Percentiles rank a stretch among this genome's conserved stretches.
These are phyloP conservation scores for Sordariomycetes sp. DNA, from an alignment of 2,329 filamentous ascomycete species.

Conservation along the genomic window DNA sequence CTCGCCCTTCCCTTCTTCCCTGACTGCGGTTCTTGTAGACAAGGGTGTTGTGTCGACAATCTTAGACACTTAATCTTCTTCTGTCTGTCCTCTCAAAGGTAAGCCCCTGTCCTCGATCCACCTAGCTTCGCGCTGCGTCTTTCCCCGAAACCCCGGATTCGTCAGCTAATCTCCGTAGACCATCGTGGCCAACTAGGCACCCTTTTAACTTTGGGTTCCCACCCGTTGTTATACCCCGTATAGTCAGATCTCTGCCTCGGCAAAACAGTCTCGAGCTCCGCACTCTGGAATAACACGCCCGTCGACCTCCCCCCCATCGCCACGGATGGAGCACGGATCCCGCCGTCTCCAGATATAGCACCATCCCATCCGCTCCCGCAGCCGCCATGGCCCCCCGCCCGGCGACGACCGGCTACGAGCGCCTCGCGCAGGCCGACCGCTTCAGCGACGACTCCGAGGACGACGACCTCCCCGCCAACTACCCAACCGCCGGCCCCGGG, in stretches of 20 bases:
- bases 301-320: background rate
- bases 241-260: background rate
- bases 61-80: background rate
- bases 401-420: constrained; percentile 71
- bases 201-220: background rate
- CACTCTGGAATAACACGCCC: background rate
- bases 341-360: background rate
- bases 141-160: background rate
- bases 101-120: background rate
- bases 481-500: constrained; percentile 37
- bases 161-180: background rate
- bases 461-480: constrained; percentile 32
- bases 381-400: constrained; percentile 54
- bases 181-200: background rate
- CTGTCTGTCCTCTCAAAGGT: background rate
- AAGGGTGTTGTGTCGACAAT: background rate
- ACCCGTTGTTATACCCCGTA: background rate
- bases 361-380: background rate
- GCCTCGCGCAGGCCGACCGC: constrained; percentile 69
- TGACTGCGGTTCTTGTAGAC: background rate
- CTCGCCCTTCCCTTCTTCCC: background rate
- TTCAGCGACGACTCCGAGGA: constrained; percentile 60
- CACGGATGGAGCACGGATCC: background rate
- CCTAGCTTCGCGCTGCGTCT: background rate
- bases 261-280: background rate